A percentile compares a stretch with the other conserved stretches of the same genome.
Evolutionary conservation across 2,329 filamentous ascomycete species (phyloP).

Genomic region (Trichophyton rubrum): DNA sequence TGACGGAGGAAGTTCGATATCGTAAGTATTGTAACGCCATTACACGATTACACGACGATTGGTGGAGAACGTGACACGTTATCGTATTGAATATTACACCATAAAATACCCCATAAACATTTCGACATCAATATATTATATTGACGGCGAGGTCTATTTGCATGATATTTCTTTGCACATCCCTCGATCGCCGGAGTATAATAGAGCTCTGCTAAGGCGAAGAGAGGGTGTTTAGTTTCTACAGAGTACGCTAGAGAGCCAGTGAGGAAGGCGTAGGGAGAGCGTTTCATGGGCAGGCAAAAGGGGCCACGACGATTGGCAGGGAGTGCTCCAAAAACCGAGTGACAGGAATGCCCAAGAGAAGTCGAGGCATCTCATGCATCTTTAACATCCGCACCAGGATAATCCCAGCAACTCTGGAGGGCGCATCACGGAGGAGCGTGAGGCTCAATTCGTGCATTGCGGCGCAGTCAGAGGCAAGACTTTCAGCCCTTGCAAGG

Average conservation of each 20-base stretch:
- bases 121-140: too few relatives aligned
- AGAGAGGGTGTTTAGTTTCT: neutral
- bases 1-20: too few relatives aligned
- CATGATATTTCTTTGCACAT: neutral
- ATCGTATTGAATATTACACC: neutral
- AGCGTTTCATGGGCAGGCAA: neutral
- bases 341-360: neutral
- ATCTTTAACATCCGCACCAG: neutral
- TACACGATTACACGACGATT: neutral
- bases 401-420: neutral
- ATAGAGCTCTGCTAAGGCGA: neutral
- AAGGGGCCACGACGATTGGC: neutral
- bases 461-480: neutral
- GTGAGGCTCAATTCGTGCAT: slow-evolving; percentile 1
- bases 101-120: neutral
- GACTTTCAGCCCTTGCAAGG: neutral
- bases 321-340: neutral
- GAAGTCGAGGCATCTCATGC: neutral
- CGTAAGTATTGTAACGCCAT: neutral
- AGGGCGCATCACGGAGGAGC: neutral
- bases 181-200: neutral
- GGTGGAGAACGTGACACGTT: neutral
- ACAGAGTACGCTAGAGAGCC: neutral
- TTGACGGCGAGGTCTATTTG: neutral
- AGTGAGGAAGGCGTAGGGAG: too few relatives aligned